Evolutionary conservation across 306 rosid species (phyloP).

Genomic region (Cotoneaster glaucophyllus): DNA sequence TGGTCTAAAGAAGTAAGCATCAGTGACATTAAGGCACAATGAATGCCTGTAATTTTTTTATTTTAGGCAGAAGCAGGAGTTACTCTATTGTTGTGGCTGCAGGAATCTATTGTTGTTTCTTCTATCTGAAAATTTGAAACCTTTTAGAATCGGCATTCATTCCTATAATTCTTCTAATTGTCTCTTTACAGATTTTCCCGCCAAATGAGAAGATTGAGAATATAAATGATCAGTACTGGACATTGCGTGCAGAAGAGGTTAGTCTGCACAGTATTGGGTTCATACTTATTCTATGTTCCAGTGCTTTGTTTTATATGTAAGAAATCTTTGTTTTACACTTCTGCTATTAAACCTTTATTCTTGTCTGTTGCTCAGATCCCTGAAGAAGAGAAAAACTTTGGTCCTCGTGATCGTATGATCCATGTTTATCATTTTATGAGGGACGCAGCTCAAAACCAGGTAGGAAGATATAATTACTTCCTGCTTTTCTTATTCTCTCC

Average conservation of each 20-base stretch:
- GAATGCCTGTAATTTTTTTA: too few relatives aligned
- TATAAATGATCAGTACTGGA: constrained; percentile 83
- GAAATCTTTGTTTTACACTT: neutral
- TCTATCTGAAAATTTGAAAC: neutral
- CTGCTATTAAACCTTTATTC: neutral
- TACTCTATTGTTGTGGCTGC: neutral
- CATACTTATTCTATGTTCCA: neutral
- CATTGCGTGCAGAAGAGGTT: constrained; percentile 75
- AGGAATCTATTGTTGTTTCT: neutral
- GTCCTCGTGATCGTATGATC: constrained; percentile 69
- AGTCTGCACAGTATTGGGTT: neutral
- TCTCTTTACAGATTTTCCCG: constrained; percentile 50
- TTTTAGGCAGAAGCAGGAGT: neutral
- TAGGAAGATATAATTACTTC: constrained; percentile 1
- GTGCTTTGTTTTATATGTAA: neutral
- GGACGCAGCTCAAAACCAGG: constrained; percentile 71
- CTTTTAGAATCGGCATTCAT: neutral
- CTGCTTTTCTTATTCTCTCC: neutral
- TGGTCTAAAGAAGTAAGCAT: too few relatives aligned
- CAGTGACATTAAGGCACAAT: too few relatives aligned
- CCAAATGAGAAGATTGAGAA: constrained; percentile 60
- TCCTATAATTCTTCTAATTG: neutral
- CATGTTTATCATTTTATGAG: constrained; percentile 84
- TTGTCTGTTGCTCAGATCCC: constrained; percentile 47
- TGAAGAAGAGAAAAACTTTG: constrained; percentile 74